A percentile compares a stretch with the other conserved stretches of the same genome.
Conservation (phyloP, 352 stramenopile genomes). For the Phytopythium vexans region DNA sequence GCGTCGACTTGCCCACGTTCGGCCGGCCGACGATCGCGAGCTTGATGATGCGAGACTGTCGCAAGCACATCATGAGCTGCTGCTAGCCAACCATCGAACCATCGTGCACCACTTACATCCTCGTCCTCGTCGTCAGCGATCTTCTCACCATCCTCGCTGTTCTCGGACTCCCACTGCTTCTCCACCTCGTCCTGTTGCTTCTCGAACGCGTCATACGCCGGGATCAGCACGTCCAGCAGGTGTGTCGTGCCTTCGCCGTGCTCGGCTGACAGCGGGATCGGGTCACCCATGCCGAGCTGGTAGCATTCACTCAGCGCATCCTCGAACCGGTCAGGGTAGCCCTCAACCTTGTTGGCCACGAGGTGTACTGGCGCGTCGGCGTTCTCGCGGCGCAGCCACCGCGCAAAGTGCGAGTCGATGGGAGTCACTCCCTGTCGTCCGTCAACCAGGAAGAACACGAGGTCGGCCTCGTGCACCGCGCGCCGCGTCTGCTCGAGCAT, state of each 20-base stretch:
- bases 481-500: slow-evolving; percentile 78
- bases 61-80: slow-evolving; percentile 1
- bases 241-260: slow-evolving; percentile 73
- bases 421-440: slow-evolving; percentile 74
- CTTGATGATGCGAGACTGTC: slow-evolving; percentile 61
- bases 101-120: slow-evolving; percentile 34
- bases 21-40: slow-evolving; percentile 76
- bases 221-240: slow-evolving; percentile 69
- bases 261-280: slow-evolving; percentile 74
- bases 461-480: slow-evolving; percentile 71
- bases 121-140: slow-evolving; percentile 40
- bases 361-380: slow-evolving; percentile 55
- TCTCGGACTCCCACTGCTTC: slow-evolving; percentile 12
- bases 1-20: slow-evolving; percentile 80
- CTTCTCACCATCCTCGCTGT: slow-evolving; percentile 1
- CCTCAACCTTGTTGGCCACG: slow-evolving; percentile 80
- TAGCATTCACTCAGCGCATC: slow-evolving; percentile 73
- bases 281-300: slow-evolving; percentile 60
- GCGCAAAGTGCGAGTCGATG: slow-evolving; percentile 77
- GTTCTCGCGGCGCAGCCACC: slow-evolving; percentile 70
- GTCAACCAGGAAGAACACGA: slow-evolving; percentile 82
- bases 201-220: slow-evolving; percentile 63
- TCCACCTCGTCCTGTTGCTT: slow-evolving; percentile 41
- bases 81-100: background rate
- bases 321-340: slow-evolving; percentile 62